Evolutionary conservation across 2,329 filamentous ascomycete genomes (phyloP), one percentile per base, ranked within the genome.

Genomic region (Nothomitra cinnamomea): DNA sequence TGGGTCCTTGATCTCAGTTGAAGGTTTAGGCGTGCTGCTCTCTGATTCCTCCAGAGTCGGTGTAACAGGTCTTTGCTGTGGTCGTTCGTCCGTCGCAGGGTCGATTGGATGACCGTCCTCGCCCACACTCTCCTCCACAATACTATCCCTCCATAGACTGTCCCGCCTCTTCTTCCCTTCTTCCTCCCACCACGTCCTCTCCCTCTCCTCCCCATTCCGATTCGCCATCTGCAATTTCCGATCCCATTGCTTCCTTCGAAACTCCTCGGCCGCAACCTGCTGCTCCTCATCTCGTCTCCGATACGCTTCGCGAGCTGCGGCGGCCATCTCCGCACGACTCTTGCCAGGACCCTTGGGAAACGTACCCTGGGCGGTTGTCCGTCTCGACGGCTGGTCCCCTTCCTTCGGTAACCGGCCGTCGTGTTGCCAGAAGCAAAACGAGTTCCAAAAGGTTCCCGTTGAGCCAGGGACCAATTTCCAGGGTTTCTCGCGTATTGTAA

Each of bases 401-500:
- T 17, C 22, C 21, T 22, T 52, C 45, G 22, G 42, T 53, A 15
- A 45, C 24, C n/a, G 50, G n/a, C 41, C 35, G 10, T 21, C 25
- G 24, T 53, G 51, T 15, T 32, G 25, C 54, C 54, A 56, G 32
- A 56, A 50, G 1, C 24, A 21, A 25, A 56, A 54, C n/a, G 54
- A 54, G 22, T 43, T 35, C 21, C 25, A 40, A 24, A 56, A 54
- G 4, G 52, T 54, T 19, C 53, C 53, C 13, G 35, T 45, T 6
- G 53, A 54, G n/a, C 47, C 35, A 1, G 53, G 42, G 47, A 54
- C 54, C 19, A 40, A 13, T 4, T 28, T 21, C 53, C 53, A 54
- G 12, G 53, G 53, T 22, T 78, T 79, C 64, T 90, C 85, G 45
- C 83, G 75, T 28, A 76, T 69, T 28, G 74, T 76, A 65, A 89